Conservation (phyloP, 2,329 filamentous ascomycete genomes). For the Aureobasidium sp. region DNA sequence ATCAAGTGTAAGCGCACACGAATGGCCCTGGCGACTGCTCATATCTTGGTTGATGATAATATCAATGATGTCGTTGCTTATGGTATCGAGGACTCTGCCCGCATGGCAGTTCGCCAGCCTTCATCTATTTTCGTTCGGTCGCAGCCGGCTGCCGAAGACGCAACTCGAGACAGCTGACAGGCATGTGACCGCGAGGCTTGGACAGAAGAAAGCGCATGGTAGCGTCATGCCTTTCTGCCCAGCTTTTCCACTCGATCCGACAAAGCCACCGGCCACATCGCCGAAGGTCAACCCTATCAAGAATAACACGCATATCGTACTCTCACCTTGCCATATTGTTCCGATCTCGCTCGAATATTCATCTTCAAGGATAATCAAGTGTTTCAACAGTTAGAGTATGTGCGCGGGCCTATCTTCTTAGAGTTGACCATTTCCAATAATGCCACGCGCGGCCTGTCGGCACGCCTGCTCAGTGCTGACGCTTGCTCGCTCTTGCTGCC, state of each 20-base stretch:
- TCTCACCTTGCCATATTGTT: background rate
- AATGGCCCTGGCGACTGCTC: too few species aligned
- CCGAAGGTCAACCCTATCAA: background rate
- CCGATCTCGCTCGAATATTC: background rate
- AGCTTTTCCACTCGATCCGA: background rate
- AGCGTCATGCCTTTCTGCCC: background rate
- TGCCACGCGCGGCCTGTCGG: background rate
- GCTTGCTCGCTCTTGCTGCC: background rate
- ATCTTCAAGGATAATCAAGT: background rate
- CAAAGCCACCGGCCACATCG: background rate
- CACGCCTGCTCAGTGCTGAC: background rate
- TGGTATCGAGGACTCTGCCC: background rate
- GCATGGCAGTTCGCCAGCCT: background rate
- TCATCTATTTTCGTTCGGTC: constrained; percentile 1
- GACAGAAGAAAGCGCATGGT: background rate
- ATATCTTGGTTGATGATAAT: background rate
- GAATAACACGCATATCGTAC: background rate
- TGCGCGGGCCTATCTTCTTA: background rate
- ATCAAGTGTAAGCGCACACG: background rate
- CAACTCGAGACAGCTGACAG: background rate
- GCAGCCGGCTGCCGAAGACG: constrained; percentile 1
- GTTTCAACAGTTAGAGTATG: background rate
- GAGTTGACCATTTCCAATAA: too few species aligned
- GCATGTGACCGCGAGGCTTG: background rate
- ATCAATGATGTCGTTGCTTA: background rate